Base-by-base conservation (phyloP, 345 rosid species). In the Raphanus sativus region DNA sequence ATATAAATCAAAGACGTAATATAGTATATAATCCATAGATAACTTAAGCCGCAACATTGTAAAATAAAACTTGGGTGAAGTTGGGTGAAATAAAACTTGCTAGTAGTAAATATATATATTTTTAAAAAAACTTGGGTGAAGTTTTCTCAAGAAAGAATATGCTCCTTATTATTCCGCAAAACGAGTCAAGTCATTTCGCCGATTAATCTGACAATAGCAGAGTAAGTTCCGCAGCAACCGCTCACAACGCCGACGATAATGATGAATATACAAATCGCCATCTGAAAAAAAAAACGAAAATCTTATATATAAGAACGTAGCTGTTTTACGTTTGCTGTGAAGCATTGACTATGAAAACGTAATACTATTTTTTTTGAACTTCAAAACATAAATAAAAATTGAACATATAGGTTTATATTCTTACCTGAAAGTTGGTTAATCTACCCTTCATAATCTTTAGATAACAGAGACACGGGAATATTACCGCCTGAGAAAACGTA, bases 401-500 rank as follows among this genome's bases (percentile, higher is more conserved):
- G 10, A 60, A 42, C 15, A 34, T 4, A 17, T 70, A 29, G 5
- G 1, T 0, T 5, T 6, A 8, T 15, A 17, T 9, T 15, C 82
- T 80, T 84, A 90, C 98, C 80, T 89, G 80, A 55, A 81, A 69
- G 76, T 85, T 88, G 3, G 55, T 80, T 80, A 87, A 13, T 80
- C 79, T 79, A 58, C 82, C 86, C 10, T 73, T 78, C 60, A 62
- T 78, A 25, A 93, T 75, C 26, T 67, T 83, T 50, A 93, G 83
- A 81, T 88, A 93, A 67, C 92, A 89, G 1, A 86, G 86, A 62
- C 89, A 87, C 0, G 98, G 98, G 72, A 88, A 84, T 68, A 91
- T 75, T 34, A 93, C 65, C 32, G 92, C 86, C 93, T 93, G 33
- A 10, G n/a, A 78, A 56, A 17, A 40, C 13, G 3, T 40, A 56